Evolutionary conservation across 2,329 filamentous ascomycete species (phyloP).

Genomic region (Penicillium sclerotiorum): DNA sequence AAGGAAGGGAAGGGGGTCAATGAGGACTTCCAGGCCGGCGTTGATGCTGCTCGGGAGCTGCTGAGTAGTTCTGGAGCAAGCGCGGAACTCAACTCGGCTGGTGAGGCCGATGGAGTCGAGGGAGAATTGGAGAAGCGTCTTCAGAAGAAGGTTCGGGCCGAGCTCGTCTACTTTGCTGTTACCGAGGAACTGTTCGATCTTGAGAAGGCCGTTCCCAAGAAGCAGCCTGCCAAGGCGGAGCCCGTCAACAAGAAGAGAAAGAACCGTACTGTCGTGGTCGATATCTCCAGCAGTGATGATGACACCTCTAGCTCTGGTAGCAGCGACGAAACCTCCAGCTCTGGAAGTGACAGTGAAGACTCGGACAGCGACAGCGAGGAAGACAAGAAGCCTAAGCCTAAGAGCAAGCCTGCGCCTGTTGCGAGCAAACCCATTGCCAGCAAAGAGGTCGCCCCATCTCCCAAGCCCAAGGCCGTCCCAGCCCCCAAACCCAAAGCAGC

Average conservation of each 20-base stretch:
- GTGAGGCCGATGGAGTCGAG: slow-evolving; percentile 25
- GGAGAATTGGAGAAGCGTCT: slow-evolving; percentile 32
- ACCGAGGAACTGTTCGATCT: slow-evolving; percentile 32
- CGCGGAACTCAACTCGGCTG: slow-evolving; percentile 27
- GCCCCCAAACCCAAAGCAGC: slow-evolving; percentile 10
- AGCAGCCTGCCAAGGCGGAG: slow-evolving; percentile 20
- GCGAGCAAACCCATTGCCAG: slow-evolving; percentile 23
- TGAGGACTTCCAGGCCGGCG: slow-evolving; percentile 52
- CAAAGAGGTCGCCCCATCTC: background rate
- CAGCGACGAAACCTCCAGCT: slow-evolving; percentile 17
- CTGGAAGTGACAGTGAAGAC: slow-evolving; percentile 24
- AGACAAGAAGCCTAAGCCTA: background rate
- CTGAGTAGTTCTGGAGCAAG: slow-evolving; percentile 25
- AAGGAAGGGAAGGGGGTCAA: slow-evolving; percentile 22
- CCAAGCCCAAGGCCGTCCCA: slow-evolving; percentile 9
- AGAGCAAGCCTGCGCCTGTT: background rate
- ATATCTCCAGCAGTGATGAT: slow-evolving; percentile 47
- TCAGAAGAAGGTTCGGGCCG: slow-evolving; percentile 41
- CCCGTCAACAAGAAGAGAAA: slow-evolving; percentile 43
- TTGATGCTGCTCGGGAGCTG: slow-evolving; percentile 49
- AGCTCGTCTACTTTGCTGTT: slow-evolving; percentile 40
- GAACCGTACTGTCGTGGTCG: slow-evolving; percentile 45
- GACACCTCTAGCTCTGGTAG: slow-evolving; percentile 30
- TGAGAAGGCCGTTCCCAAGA: slow-evolving; percentile 27
- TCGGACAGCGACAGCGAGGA: slow-evolving; percentile 2